These are phyloP conservation scores for Saccharomycopsis phalli DNA, from an alignment of 1,139 yeast genomes.

Conservation along the genomic window DNA sequence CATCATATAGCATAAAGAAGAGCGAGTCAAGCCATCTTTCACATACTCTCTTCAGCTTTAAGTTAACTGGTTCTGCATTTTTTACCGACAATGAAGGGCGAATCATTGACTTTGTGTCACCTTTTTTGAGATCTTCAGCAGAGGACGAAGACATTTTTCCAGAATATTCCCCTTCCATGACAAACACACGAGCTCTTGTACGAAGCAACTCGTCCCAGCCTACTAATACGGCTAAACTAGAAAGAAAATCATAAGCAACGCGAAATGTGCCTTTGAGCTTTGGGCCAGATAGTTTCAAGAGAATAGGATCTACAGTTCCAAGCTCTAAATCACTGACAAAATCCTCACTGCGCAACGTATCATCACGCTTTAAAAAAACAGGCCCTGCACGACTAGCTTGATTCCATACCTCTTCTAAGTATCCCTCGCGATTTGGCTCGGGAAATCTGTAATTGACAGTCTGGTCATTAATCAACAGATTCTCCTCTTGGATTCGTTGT, in stretches of 20 bases:
- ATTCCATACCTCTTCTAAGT: constrained; percentile 28
- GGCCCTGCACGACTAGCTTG: constrained; percentile 18
- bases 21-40: constrained; percentile 92
- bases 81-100: neutral
- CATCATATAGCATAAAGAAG: constrained; percentile 81
- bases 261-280: constrained; percentile 71
- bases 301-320: constrained; percentile 53
- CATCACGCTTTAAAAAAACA: constrained; percentile 17
- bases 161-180: constrained; percentile 85
- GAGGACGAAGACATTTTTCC: neutral
- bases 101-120: constrained; percentile 1
- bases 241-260: constrained; percentile 68
- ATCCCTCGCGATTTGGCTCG: constrained; percentile 19
- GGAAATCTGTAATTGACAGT: constrained; percentile 26
- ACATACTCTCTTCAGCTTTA: constrained; percentile 73
- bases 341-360: constrained; percentile 24
- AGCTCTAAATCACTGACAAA: constrained; percentile 36
- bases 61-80: constrained; percentile 23
- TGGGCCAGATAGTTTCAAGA: constrained; percentile 67
- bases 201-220: constrained; percentile 90
- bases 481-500: constrained; percentile 20
- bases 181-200: constrained; percentile 76
- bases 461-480: constrained; percentile 33
- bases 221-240: constrained; percentile 41
- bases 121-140: neutral